Base-by-base conservation (phyloP, 2,329 filamentous ascomycete species). In the Botryotinia narcissicola region DNA sequence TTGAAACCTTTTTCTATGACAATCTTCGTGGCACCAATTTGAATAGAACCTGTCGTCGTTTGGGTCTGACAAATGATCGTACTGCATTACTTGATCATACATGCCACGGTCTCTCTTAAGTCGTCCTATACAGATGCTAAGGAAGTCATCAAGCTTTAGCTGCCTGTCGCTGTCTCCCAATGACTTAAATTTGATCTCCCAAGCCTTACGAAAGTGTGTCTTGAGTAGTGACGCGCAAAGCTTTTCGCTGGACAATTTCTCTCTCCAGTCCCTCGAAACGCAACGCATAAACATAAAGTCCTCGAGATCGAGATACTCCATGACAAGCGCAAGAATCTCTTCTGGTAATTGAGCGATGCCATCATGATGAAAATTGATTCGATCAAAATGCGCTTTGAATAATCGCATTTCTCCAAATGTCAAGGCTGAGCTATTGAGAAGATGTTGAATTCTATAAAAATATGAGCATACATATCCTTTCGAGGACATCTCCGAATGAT, bases 261-360 rank as follows among this genome's bases (percentile, higher is more conserved):
- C 57, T n/a, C 74, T 74, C 79, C 79, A 80, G 44, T 32, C 32
- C 10, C 42, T 74, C 46, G 73, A 78, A 35, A 80, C 78, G n/a
- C 63, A 66, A 32, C 75, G 74, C n/a, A 77, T 66, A n/a, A 44
- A 68, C 57, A 78, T 48, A 12, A 77, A 42, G 62, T 80, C 79
- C 37, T 78, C 76, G 10, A 79, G 75, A 32, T 76, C 73, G 37
- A 81, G 73, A 68, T 77, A 51, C 9, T 72, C 46, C 14, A 74
- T 57, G 20, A 80, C 73, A 37, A 37, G 48, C 5, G 75, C 46
- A 32, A 78, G 51, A 51, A 80, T 40, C 32, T 80, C 79, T 6
- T 71, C 32, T 14, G 77, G 79, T 14, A 80, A 35, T 8, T 64
- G 63, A 25, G 32, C 74, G 67, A 61, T 60, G 32, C 40, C 44